Base-by-base conservation (phyloP, 139 green algal species). In the Pleodorina starrii region DNA sequence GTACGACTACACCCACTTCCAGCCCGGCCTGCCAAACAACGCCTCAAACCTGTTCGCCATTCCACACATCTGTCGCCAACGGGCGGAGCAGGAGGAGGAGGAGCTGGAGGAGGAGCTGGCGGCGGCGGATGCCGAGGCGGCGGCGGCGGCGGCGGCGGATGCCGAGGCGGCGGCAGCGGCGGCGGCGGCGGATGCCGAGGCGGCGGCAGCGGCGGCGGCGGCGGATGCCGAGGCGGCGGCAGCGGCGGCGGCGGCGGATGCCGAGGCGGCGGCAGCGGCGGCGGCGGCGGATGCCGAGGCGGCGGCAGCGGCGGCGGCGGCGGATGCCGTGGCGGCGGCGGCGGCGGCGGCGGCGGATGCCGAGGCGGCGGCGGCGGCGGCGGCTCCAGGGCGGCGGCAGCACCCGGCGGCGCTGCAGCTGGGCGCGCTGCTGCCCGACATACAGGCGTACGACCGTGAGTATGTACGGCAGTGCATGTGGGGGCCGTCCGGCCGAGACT, bases 1-100 rank as follows among this genome's bases (percentile, higher is more conserved):
- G 36, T 91, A 91, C 73, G 72, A 87, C 25, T 93, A 90, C 85
- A 91, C 42, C 38, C 35, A 59, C 46, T 88, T 82, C 43, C 16
- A 81, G 50, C 2, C 46, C 21, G 21, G 17, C 1, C 66, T 82
- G 40, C 81, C 81, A 14, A 46, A 35, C 81, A 44, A 86, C 80
- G 35, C 78, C 36, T 71, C 54, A 36, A 57, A 43, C 12, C 27
- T 86, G 9, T 86, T 86, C 59, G 59, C 40, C 23, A 36, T 86
- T 2, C 80, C 57, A 0, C 12, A 36, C 40, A 17, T 76, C 1
- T 86, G 80, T 40, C 3, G 59, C 27, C 2, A 59, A 11, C 48
- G 71, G 50, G 21, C 16, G n/a, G 9, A n/a, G n/a, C n/a, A n/a
- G n/a, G n/a, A n/a, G n/a, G n/a, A n/a, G n/a, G n/a, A n/a, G n/a